Conservation (phyloP, 768 basidiomycete species). For the Termitomyces sp. region DNA sequence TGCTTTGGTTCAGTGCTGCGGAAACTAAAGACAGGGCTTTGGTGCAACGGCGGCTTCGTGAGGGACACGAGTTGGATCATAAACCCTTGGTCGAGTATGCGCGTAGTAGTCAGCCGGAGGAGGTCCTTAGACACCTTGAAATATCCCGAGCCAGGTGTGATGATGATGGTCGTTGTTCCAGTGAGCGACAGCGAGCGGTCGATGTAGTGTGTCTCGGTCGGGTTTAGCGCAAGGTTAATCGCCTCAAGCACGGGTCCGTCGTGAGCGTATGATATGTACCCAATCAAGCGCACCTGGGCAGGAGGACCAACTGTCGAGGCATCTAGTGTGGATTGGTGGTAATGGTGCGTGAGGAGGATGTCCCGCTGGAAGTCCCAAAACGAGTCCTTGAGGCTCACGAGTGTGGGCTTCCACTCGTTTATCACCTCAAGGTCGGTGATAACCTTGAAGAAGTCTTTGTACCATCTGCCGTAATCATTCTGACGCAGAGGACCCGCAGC, state of each 20-base stretch:
- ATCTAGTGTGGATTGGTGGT: constrained; percentile 64
- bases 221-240: constrained; percentile 87
- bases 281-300: constrained; percentile 68
- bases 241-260: constrained; percentile 96
- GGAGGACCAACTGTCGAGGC: constrained; percentile 36
- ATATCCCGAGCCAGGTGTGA: constrained; percentile 93
- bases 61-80: constrained; percentile 85
- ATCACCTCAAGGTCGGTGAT: constrained; percentile 90
- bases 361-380: constrained; percentile 91
- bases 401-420: constrained; percentile 82
- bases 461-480: constrained; percentile 75
- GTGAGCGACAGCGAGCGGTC: constrained; percentile 92
- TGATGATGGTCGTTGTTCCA: constrained; percentile 75
- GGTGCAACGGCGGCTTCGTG: constrained; percentile 88
- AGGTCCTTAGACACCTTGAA: constrained; percentile 91
- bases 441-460: constrained; percentile 96
- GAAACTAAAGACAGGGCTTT: constrained; percentile 92
- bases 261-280: constrained; percentile 80
- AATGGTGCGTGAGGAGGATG: constrained; percentile 86
- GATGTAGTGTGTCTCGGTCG: constrained; percentile 91
- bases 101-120: constrained; percentile 86
- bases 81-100: constrained; percentile 93
- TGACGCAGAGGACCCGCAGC: constrained; percentile 78
- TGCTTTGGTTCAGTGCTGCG: constrained; percentile 55
- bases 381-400: constrained; percentile 83